Evolutionary conservation across 352 stramenopile species (phyloP), one percentile per base, ranked within the genome.

Genomic region (Saprolegnia diclina): DNA sequence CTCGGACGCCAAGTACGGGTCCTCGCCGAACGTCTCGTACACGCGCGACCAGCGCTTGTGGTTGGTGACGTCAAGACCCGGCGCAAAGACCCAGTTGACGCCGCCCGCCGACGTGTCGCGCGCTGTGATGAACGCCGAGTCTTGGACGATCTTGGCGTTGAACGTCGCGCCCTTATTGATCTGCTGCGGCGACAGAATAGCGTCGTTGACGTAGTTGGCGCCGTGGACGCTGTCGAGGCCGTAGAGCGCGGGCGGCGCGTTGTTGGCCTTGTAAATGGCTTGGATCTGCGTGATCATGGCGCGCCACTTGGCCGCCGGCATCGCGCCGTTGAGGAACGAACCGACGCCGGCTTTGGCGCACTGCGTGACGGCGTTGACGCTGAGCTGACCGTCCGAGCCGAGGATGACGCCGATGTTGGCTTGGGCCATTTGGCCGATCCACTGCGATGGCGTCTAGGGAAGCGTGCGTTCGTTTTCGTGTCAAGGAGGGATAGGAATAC

Each of bases 11-110:
- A 97, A 32, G 37, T 90, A 69, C 7, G 90, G 88, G 64, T 98
- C 91, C 83, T 98, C 90, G 5, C 94, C 91, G 77, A 98, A 98
- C 13, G 92, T 98, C 74, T 98, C 94, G 65, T 87, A 98, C 5
- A 94, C 91, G 18, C 93, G 77, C 4, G 85, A 73, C 92, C 92
- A 98, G 14, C 92, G 76, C 0, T 90, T 84, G 67, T 97, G 92
- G 56, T 89, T 83, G 0, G 85, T 85, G 57, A 98, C 77, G 64
- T 94, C 86, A 16, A 91, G 77, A 21, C 97, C 90, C 0, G 93
- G 93, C 7, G 76, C 80, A 78, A 97, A 98, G 0, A 98, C 55
- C 91, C 89, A 98, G 1, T 81, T 81, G 50, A 97, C 93, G 0
- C 90, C 92, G 0, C 85, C 90, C 1, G 87, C 87, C 24, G 85